A percentile compares a stretch with the other conserved stretches of the same genome.
These are phyloP conservation scores for Gnaphalium uliginosum DNA, from an alignment of 129 eudicot genomes.

Conservation along the genomic window DNA sequence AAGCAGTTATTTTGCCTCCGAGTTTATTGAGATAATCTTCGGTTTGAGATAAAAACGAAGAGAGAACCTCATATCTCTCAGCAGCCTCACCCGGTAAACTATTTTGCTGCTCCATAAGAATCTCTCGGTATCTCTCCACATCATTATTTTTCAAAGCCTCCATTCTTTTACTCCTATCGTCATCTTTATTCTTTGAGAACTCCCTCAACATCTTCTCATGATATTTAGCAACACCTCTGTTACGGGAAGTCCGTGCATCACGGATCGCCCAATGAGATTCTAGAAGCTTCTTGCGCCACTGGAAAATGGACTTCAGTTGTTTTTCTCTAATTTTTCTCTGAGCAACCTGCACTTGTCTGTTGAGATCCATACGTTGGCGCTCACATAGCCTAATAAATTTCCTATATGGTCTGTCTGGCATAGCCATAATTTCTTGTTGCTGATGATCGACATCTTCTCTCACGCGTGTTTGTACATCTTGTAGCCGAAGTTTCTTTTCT, in stretches of 20 bases:
- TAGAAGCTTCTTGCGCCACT: slow-evolving; percentile 98
- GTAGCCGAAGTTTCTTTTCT: slow-evolving; percentile 66
- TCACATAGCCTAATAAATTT: slow-evolving; percentile 86
- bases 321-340: slow-evolving; percentile 81
- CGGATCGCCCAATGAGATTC: slow-evolving; percentile 95
- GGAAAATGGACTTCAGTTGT: slow-evolving; percentile 75
- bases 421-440: slow-evolving; percentile 91
- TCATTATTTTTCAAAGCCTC: slow-evolving; percentile 98
- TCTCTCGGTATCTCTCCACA: slow-evolving; percentile 90
- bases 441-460: slow-evolving; percentile 79
- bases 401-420: slow-evolving; percentile 89
- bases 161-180: slow-evolving; percentile 86
- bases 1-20: slow-evolving; percentile 89
- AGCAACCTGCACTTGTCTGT: slow-evolving; percentile 65
- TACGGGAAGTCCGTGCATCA: slow-evolving; percentile 92
- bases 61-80: slow-evolving; percentile 86
- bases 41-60: slow-evolving; percentile 89
- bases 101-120: slow-evolving; percentile 88
- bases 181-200: slow-evolving; percentile 88
- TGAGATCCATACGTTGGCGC: slow-evolving; percentile 83
- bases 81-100: slow-evolving; percentile 92
- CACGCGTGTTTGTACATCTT: slow-evolving; percentile 71
- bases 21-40: slow-evolving; percentile 92
- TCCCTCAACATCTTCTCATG: slow-evolving; percentile 94
- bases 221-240: slow-evolving; percentile 89